Base-by-base conservation (phyloP, 441 rosid species). In the Pelargonium fulgidum region DNA sequence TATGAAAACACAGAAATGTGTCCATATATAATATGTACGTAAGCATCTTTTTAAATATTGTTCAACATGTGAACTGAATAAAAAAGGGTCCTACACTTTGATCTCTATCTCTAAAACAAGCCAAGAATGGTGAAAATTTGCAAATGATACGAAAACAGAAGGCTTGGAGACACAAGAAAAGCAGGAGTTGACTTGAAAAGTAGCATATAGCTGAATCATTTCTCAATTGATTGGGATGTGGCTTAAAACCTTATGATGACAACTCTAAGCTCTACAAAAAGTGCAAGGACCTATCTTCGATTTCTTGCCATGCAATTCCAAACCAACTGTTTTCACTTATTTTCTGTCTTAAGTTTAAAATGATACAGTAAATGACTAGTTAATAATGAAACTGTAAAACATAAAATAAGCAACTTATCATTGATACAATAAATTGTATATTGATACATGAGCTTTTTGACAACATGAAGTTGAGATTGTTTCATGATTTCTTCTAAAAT, bases 121-220 rank as follows among this genome's bases (percentile, higher is more conserved):
- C 42, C 42, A 39, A 39, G 9, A 59, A 59, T 22, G 63, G 63
- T 22, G 63, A 22, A 29, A 59, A 22, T 59, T 24, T 59, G 63
- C 63, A 59, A 19, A 59, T 13, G 4, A 47, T 48, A 11, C 12
- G 1, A 0, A 9, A 59, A 59, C 63, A 59, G 14, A 20, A 59
- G 63, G n/a, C 33, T 59, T 17, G 10, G 62, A 56, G 26, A 56
- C 26, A 56, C 22, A 3, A 59, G 63, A 59, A 59, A 59, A 59
- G 63, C 7, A 59, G 63, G 63, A 59, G 63, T 59, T 59, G 63
- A 59, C 63, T 59, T 20, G 63, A 13, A 59, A 59, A 59, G 63
- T 20, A 56, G 62, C 10, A 9, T 3, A 58, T 10, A 19, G 62
- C 29, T 56, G 33, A 59, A 59, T 22, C 33, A 59, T 59, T 59